Base-by-base conservation (phyloP, 2,329 filamentous ascomycete genomes). In the Simplicillium sp. region DNA sequence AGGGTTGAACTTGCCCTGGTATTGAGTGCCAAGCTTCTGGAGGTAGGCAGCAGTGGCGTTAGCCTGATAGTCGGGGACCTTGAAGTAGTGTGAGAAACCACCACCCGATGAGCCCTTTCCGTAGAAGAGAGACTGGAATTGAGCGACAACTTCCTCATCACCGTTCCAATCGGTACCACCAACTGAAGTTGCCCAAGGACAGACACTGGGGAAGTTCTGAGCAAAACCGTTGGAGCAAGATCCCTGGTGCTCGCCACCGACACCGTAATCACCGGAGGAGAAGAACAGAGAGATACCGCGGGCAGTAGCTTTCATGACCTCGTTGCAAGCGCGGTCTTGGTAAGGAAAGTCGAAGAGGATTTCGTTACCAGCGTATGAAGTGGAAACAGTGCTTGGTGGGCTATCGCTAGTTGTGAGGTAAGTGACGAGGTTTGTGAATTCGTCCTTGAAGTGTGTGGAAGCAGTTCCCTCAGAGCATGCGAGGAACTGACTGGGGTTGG, bases 11-110 rank as follows among this genome's bases (percentile, higher is more conserved):
- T 34, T 34, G 29, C 34, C 12, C 32, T 41, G 33, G 14, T 15
- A 34, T 14, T 15, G 17, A 29, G 18, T 14, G 16, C 29, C 25
- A 11, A 15, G 7, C 5, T 15, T 34, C 2, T 18, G 31, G 20
- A 29, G 36, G 28, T 36, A 36, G 8, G 35, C 14, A 5, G 16
- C 13, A 8, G 17, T 20, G 17, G 16, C 35, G 11, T 14, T 13
- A 12, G 5, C 20, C 35, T 40, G 34, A 34, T 37, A 43, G 18
- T 36, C 33, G 3, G 41, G 37, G 2, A 34, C 34, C 16, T 18
- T 11, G 12, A 43, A 43, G 37, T 40, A 29, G 15, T 17, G 15
- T 2, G 41, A 43, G 41, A 36, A 43, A 9, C 29, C 29, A n/a
- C 9, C n/a, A n/a, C 29, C 29, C 9, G 29, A 9, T n/a, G 9